Percentiles rank a stretch among this genome's conserved stretches.
Conservation (phyloP, 2,329 filamentous ascomycete species). For the Cladosporium cucumerinum region DNA sequence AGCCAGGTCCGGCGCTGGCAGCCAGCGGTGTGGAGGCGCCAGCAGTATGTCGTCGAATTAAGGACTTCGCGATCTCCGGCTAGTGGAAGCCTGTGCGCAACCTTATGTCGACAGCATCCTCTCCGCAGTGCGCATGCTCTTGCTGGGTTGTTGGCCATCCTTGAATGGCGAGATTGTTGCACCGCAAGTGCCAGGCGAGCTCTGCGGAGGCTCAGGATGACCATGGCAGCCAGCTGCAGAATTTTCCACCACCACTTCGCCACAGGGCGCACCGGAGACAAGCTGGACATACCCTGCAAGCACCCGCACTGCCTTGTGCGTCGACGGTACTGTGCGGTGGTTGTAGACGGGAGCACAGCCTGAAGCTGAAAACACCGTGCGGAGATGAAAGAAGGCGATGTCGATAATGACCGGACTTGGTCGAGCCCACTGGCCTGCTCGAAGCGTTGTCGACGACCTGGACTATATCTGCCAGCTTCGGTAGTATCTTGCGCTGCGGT, state of each 20-base stretch:
- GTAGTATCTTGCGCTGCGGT: background rate
- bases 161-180: background rate
- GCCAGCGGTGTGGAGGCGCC: background rate
- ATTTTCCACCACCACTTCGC: background rate
- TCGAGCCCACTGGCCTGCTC: background rate
- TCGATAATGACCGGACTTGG: too few relatives aligned
- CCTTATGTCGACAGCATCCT: background rate
- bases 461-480: background rate
- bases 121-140: background rate
- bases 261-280: background rate
- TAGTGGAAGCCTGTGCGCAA: background rate
- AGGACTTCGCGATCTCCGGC: background rate
- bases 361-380: background rate
- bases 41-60: background rate
- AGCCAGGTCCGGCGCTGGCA: background rate
- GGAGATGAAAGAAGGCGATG: background rate
- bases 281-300: background rate
- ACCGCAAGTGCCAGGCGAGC: background rate
- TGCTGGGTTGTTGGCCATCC: background rate
- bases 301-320: background rate
- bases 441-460: background rate
- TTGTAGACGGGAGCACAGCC: background rate
- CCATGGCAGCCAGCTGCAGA: background rate
- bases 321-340: background rate
- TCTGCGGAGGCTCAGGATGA: background rate